A percentile compares a stretch with the other conserved stretches of the same genome.
Evolutionary conservation across 768 basidiomycete species (phyloP).

Genomic region (Crucibulum laeve): DNA sequence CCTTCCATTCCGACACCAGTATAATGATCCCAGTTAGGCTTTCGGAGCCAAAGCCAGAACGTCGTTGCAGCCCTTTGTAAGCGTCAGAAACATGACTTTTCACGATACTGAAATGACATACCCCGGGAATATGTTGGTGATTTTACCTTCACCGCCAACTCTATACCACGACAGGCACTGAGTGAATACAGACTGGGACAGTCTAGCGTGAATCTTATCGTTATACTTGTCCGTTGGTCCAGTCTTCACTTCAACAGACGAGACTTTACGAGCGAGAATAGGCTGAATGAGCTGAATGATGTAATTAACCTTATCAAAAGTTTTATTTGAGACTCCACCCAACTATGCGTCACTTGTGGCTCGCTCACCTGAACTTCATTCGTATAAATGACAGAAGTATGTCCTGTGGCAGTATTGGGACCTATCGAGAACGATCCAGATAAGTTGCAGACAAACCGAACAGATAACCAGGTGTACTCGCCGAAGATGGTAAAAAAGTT

Average conservation of each 20-base stretch:
- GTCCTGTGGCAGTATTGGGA: slow-evolving; percentile 39
- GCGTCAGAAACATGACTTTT: background rate
- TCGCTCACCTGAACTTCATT: slow-evolving; percentile 36
- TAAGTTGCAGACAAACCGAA: background rate
- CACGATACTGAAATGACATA: background rate
- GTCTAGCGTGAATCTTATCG: slow-evolving; percentile 26
- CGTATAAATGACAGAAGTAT: slow-evolving; percentile 39
- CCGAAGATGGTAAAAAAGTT: slow-evolving; percentile 39
- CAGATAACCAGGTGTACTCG: slow-evolving; percentile 8
- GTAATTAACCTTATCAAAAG: slow-evolving; percentile 31
- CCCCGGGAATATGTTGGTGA: background rate
- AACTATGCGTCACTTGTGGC: background rate
- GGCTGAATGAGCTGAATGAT: slow-evolving; percentile 35
- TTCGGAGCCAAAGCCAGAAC: slow-evolving; percentile 31
- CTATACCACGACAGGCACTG: background rate
- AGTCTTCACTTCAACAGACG: slow-evolving; percentile 30
- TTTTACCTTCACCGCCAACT: background rate
- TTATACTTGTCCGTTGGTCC: slow-evolving; percentile 36
- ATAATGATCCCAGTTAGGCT: slow-evolving; percentile 28
- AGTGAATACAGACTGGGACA: slow-evolving; percentile 26
- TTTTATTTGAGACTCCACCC: background rate
- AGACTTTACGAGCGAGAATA: slow-evolving; percentile 25
- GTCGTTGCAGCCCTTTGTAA: slow-evolving; percentile 21
- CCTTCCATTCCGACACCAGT: background rate
- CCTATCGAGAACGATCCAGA: slow-evolving; percentile 17